Conservation (phyloP, 225 moss, liverwort and hornwort genomes). For the Bryoerythrophyllum caledonicum region DNA sequence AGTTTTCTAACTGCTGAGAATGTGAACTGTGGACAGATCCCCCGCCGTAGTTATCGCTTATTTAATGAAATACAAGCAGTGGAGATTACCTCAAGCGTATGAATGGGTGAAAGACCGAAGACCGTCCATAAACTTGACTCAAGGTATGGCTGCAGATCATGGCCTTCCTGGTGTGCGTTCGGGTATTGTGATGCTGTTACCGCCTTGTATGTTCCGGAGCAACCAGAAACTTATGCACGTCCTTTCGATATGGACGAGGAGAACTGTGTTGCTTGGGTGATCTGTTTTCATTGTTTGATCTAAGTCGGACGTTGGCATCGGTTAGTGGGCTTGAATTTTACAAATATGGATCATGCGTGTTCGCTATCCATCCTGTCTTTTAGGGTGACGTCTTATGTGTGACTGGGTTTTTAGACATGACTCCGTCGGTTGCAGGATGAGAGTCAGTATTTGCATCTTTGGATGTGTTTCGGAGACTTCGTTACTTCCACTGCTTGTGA, state of each 20-base stretch:
- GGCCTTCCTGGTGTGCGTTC: background rate
- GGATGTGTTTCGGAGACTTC: background rate
- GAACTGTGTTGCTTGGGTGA: too few relatives aligned
- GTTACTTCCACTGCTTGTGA: background rate
- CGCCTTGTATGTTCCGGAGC: background rate
- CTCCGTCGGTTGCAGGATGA: background rate
- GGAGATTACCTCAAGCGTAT: slow-evolving; percentile 89
- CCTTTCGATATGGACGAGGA: background rate
- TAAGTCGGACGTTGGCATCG: background rate
- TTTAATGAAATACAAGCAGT: slow-evolving; percentile 88
- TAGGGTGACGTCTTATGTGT: background rate
- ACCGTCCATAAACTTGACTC: slow-evolving; percentile 73
- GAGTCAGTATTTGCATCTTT: background rate
- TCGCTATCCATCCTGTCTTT: background rate
- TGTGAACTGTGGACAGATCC: slow-evolving; percentile 50
- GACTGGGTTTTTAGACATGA: background rate
- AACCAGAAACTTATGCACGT: background rate
- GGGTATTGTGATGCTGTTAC: background rate
- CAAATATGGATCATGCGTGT: background rate
- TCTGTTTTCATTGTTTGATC: background rate
- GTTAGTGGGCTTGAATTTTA: background rate
- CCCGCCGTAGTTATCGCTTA: slow-evolving; percentile 97
- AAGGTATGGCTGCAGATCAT: slow-evolving; percentile 45
- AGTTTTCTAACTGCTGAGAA: slow-evolving; percentile 15
- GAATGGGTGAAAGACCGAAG: slow-evolving; percentile 98